phyloP scores from a whole-genome alignment of 2,329 filamentous ascomycete genomes.

The Fusarium piperis region DNA sequence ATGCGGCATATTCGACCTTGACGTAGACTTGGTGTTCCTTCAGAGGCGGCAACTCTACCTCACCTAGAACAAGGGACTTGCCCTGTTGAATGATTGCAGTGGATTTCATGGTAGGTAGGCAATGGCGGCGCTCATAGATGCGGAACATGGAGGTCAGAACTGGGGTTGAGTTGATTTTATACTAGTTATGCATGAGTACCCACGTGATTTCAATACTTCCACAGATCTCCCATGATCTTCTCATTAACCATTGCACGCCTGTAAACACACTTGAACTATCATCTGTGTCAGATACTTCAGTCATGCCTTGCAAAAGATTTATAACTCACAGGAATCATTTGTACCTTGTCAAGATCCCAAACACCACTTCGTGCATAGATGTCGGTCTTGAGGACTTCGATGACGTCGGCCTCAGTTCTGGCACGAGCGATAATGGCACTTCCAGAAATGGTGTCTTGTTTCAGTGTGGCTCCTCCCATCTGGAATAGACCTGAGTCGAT shows the following conservation, averaged over 20 bases:
- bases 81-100: constrained; percentile 16
- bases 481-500: not conserved
- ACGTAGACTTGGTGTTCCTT: constrained; percentile 36
- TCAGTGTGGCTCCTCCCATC: not conserved
- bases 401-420: not conserved
- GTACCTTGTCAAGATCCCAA: not conserved
- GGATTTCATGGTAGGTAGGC: not conserved
- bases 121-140: not conserved
- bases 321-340: not conserved
- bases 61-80: not conserved
- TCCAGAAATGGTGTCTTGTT: not conserved
- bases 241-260: not conserved
- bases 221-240: not conserved
- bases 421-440: not conserved
- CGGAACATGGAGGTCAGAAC: not conserved
- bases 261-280: not conserved
- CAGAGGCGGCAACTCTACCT: not conserved
- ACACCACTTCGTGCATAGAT: not conserved
- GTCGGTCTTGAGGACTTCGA: not conserved
- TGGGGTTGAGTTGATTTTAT: not conserved
- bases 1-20: constrained; percentile 35
- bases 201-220: not conserved
- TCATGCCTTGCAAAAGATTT: not conserved
- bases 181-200: not conserved
- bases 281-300: not conserved